These are phyloP conservation scores for Amanita jacksonii DNA, from an alignment of 768 basidiomycete genomes.

Conservation along the genomic window DNA sequence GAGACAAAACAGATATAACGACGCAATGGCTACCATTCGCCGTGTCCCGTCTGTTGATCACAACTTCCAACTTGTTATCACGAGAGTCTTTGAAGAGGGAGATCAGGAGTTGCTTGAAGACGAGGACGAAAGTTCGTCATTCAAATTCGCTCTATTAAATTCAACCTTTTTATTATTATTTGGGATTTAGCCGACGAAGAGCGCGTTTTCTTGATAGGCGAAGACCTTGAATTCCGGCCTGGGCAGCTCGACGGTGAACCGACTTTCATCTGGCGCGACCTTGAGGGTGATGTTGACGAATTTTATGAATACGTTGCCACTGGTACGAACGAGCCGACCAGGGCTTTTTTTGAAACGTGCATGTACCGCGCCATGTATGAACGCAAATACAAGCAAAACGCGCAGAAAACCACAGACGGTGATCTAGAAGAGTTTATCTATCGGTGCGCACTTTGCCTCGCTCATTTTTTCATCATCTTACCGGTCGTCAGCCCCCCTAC, in stretches of 20 bases:
- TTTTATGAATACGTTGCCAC: slow-evolving; percentile 87
- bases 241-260: slow-evolving; percentile 67
- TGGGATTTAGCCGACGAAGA: slow-evolving; percentile 76
- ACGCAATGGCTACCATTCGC: slow-evolving; percentile 91
- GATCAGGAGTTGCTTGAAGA: slow-evolving; percentile 93
- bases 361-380: slow-evolving; percentile 97
- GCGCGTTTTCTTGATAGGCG: slow-evolving; percentile 82
- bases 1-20: slow-evolving; percentile 78
- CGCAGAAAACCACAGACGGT: slow-evolving; percentile 55
- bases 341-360: slow-evolving; percentile 85
- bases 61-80: slow-evolving; percentile 87
- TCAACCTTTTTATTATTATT: not conserved
- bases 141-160: not conserved
- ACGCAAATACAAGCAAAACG: slow-evolving; percentile 70
- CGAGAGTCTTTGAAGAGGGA: slow-evolving; percentile 95
- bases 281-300: slow-evolving; percentile 87
- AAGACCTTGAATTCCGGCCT: slow-evolving; percentile 80
- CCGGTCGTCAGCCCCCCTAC: slow-evolving; percentile 25
- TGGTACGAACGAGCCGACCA: slow-evolving; percentile 70
- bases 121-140: slow-evolving; percentile 74
- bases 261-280: slow-evolving; percentile 86
- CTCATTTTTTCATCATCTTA: not conserved
- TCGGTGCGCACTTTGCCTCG: slow-evolving; percentile 41
- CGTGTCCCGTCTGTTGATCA: slow-evolving; percentile 68
- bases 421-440: slow-evolving; percentile 77